phyloP scores from a whole-genome alignment of 2,329 filamentous ascomycete species.

The Aspergillus floridensis region DNA sequence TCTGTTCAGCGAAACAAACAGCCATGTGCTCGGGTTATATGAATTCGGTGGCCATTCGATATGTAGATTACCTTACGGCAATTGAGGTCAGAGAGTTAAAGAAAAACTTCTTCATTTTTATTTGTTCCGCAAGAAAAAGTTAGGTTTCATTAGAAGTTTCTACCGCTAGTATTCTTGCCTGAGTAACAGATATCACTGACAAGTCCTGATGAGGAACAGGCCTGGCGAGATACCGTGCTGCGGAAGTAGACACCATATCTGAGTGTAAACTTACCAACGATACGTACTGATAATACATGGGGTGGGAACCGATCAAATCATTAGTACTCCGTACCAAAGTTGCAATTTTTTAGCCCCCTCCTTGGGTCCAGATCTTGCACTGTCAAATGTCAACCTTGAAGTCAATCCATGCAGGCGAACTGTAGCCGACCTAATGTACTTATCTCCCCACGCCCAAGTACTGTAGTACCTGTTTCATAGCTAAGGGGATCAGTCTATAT shows the following conservation, averaged over 20 bases:
- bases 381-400: background rate
- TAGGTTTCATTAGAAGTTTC: no score
- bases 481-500: background rate
- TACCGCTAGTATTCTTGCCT: no score
- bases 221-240: background rate
- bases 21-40: background rate
- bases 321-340: no score
- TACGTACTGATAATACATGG: background rate
- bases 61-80: no score
- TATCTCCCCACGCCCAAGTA: no score
- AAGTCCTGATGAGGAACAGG: background rate
- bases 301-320: no score
- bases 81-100: no score
- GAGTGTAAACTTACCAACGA: background rate
- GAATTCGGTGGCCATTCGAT: no score
- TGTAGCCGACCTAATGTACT: background rate
- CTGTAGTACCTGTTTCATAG: no score
- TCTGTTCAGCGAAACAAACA: background rate
- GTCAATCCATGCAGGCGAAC: background rate
- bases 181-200: background rate
- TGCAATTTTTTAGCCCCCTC: background rate
- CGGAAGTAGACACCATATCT: background rate
- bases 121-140: no score
- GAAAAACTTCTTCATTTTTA: no score
- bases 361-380: background rate